Evolutionary conservation across 1,284 basidiomycete species (phyloP).

Genomic region (Austroboletus olivaceoglutinosus): DNA sequence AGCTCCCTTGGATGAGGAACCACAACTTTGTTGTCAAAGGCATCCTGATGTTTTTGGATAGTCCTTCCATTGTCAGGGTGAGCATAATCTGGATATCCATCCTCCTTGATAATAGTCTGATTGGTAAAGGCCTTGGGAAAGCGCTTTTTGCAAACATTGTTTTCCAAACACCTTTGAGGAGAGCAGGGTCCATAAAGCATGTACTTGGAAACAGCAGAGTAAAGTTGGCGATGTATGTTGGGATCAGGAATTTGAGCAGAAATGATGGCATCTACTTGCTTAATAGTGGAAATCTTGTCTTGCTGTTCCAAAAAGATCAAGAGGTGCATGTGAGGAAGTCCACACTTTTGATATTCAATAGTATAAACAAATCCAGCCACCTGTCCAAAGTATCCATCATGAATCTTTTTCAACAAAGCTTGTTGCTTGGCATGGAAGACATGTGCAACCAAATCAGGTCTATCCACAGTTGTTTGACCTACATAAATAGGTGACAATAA

Average conservation of each 20-base stretch:
- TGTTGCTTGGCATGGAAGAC: conserved; percentile 46
- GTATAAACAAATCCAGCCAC: conserved; percentile 12
- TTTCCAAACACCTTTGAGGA: conserved; percentile 7
- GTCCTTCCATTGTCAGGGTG: conserved; percentile 8
- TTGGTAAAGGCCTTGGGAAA: conserved; percentile 2
- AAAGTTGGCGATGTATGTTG: neutral
- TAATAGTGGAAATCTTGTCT: neutral
- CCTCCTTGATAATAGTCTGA: conserved; percentile 8
- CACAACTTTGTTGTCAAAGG: conserved; percentile 3
- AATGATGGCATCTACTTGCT: conserved; percentile 8
- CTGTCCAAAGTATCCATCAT: conserved; percentile 7
- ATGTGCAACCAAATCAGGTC: conserved; percentile 44
- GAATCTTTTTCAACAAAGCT: conserved; percentile 32
- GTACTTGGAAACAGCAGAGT: neutral
- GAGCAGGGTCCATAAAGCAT: conserved; percentile 15
- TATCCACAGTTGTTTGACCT: conserved; percentile 38
- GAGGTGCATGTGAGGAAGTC: conserved; percentile 34
- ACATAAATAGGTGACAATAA: neutral
- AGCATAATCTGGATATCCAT: conserved; percentile 15
- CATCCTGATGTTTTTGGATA: neutral
- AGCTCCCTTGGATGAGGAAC: conserved; percentile 9
- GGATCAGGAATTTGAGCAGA: conserved; percentile 10
- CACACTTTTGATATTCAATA: conserved; percentile 16
- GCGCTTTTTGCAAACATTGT: conserved; percentile 4
- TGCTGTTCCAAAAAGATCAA: conserved; percentile 12